Conservation (phyloP, 768 basidiomycete species). For the Agrocybe chaxingu region DNA sequence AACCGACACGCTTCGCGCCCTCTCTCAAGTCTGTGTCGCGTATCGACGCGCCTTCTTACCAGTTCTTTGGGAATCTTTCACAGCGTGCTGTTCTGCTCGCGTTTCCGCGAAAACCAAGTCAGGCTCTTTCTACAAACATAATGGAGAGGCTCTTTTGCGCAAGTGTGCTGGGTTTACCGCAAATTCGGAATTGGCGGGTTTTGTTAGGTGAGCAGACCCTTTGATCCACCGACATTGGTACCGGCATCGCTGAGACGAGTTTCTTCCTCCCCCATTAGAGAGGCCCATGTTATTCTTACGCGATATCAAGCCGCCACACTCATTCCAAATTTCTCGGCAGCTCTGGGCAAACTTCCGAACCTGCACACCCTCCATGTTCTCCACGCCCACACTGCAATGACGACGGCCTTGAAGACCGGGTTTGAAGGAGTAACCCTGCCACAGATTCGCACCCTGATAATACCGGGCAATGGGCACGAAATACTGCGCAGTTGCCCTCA, state of each 20-base stretch:
- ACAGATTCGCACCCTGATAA: slow-evolving; percentile 21
- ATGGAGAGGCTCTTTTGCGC: slow-evolving; percentile 10
- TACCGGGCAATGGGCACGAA: slow-evolving; percentile 26
- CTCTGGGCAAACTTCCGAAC: slow-evolving; percentile 23
- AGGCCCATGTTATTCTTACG: slow-evolving; percentile 24
- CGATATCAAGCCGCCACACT: slow-evolving; percentile 21
- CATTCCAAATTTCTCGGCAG: slow-evolving; percentile 22
- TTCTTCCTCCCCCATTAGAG: slow-evolving; percentile 7
- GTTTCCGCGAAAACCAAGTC: not conserved
- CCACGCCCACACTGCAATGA: slow-evolving; percentile 29
- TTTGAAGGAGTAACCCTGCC: slow-evolving; percentile 21
- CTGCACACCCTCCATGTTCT: slow-evolving; percentile 28
- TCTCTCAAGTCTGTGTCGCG: slow-evolving; percentile 17
- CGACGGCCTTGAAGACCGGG: slow-evolving; percentile 19
- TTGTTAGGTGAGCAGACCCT: slow-evolving; percentile 7
- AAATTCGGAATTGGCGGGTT: slow-evolving; percentile 6
- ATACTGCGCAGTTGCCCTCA: slow-evolving; percentile 26
- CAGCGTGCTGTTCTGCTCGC: slow-evolving; percentile 6
- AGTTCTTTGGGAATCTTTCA: slow-evolving; percentile 11
- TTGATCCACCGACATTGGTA: not conserved
- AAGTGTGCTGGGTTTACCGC: slow-evolving; percentile 12
- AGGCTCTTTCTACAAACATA: slow-evolving; percentile 8
- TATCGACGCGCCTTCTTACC: slow-evolving; percentile 13
- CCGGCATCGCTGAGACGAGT: too few relatives aligned
- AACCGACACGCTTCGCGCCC: slow-evolving; percentile 11